phyloP scores from a whole-genome alignment of 2,329 filamentous ascomycete genomes.

The Diaporthe velutina region DNA sequence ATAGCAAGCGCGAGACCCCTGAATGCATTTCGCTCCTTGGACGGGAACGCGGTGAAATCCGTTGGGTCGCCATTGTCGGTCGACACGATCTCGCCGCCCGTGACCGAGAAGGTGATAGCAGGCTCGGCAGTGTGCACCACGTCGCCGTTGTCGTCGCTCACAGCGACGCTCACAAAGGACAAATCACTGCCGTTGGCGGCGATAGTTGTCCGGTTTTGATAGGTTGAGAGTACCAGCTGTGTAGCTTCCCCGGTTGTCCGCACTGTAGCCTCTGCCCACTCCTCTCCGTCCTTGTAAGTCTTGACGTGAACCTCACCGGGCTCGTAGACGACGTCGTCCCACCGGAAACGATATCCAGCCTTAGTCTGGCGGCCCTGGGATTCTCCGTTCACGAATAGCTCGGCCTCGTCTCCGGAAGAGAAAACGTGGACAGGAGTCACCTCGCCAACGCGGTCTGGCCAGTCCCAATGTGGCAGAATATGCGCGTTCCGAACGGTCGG shows the following conservation, averaged over 20 bases:
- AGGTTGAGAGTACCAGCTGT: conserved; percentile 53
- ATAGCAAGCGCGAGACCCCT: conserved; percentile 56
- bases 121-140: conserved; percentile 58
- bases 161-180: conserved; percentile 58
- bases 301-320: conserved; percentile 62
- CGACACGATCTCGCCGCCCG: conserved; percentile 59
- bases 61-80: conserved; percentile 66
- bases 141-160: conserved; percentile 59
- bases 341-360: conserved; percentile 62
- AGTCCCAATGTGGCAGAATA: conserved; percentile 70
- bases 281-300: conserved; percentile 59
- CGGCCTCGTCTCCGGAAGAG: conserved; percentile 63
- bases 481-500: conserved; percentile 62
- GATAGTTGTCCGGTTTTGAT: conserved; percentile 52
- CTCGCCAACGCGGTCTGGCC: conserved; percentile 60
- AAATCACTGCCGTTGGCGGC: conserved; percentile 58
- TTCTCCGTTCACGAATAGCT: conserved; percentile 65
- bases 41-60: conserved; percentile 58
- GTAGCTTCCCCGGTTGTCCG: conserved; percentile 56
- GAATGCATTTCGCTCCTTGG: conserved; percentile 55
- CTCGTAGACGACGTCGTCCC: conserved; percentile 63
- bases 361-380: conserved; percentile 57
- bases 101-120: conserved; percentile 58
- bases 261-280: conserved; percentile 59
- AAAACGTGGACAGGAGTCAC: conserved; percentile 68